Conservation (phyloP, 2,329 filamentous ascomycete genomes). For the Sporothrix schenckii region DNA sequence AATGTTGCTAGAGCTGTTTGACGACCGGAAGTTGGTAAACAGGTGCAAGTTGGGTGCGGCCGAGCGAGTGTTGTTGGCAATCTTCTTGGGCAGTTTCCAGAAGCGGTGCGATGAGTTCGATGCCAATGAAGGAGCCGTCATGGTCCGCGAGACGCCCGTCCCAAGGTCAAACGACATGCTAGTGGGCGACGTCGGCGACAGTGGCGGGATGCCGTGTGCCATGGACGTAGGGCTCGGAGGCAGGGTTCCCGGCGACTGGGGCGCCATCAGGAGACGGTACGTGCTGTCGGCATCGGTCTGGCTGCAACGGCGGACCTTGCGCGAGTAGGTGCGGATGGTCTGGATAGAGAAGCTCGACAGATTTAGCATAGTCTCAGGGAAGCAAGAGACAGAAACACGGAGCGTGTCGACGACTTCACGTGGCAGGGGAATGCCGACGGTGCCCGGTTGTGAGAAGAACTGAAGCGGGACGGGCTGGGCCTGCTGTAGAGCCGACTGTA, state of each 20-base stretch:
- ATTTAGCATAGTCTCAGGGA: slow-evolving; percentile 62
- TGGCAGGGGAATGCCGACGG: slow-evolving; percentile 50
- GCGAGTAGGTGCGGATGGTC: slow-evolving; percentile 60
- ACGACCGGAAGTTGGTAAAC: slow-evolving; percentile 1
- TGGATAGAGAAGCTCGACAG: slow-evolving; percentile 60
- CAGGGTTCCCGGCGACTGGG: background rate
- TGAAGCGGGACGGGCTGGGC: slow-evolving; percentile 11
- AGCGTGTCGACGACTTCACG: slow-evolving; percentile 59
- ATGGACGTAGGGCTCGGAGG: slow-evolving; percentile 7
- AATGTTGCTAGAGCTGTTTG: background rate
- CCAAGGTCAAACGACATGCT: slow-evolving; percentile 22
- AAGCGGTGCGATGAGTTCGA: slow-evolving; percentile 30
- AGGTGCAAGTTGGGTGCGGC: slow-evolving; percentile 18
- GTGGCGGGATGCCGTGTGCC: slow-evolving; percentile 36
- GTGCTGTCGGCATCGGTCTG: slow-evolving; percentile 35
- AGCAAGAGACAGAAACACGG: slow-evolving; percentile 57
- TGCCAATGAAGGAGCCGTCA: background rate
- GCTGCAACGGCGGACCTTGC: slow-evolving; percentile 52
- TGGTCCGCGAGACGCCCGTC: background rate
- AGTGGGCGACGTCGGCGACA: slow-evolving; percentile 41
- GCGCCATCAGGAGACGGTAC: slow-evolving; percentile 32
- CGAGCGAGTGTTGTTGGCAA: slow-evolving; percentile 21
- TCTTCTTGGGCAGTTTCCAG: slow-evolving; percentile 35
- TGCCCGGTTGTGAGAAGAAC: slow-evolving; percentile 11
- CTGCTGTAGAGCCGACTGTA: slow-evolving; percentile 4